Evolutionary conservation across 2,329 filamentous ascomycete genomes (phyloP).

Genomic region (Botrytis hyacinthi): DNA sequence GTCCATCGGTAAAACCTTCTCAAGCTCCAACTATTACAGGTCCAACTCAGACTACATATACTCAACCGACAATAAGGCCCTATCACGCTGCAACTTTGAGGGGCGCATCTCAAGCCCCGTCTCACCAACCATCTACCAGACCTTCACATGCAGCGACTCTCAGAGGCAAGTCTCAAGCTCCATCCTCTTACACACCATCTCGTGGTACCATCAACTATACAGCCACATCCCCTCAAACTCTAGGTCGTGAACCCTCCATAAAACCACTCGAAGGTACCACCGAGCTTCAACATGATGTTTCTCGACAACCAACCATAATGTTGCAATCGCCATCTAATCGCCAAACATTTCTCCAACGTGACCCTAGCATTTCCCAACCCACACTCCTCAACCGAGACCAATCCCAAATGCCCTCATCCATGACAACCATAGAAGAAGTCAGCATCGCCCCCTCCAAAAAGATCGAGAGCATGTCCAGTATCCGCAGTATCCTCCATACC

Average conservation of each 20-base stretch:
- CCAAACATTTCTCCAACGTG: not conserved
- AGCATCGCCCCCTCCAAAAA: not conserved
- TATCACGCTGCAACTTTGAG: not conserved
- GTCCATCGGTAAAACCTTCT: not conserved
- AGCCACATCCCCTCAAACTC: not conserved
- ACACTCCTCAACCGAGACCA: not conserved
- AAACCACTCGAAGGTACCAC: not conserved
- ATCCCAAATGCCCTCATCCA: not conserved
- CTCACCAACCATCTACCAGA: not conserved
- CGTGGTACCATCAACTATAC: not conserved
- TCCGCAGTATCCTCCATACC: not conserved
- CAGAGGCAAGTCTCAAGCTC: not conserved
- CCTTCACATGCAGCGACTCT: not conserved
- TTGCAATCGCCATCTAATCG: not conserved
- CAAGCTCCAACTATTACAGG: not conserved
- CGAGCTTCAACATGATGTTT: slow-evolving; percentile 2
- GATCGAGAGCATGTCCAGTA: not conserved
- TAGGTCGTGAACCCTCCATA: not conserved
- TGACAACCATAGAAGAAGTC: not conserved
- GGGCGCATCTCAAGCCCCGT: not conserved
- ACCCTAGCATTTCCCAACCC: not conserved
- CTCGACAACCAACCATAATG: not conserved
- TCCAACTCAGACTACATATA: not conserved
- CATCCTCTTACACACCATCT: not conserved
- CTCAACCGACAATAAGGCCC: not conserved